Conservation (phyloP, 768 basidiomycete genomes). For the Agaricus subrufescens region DNA sequence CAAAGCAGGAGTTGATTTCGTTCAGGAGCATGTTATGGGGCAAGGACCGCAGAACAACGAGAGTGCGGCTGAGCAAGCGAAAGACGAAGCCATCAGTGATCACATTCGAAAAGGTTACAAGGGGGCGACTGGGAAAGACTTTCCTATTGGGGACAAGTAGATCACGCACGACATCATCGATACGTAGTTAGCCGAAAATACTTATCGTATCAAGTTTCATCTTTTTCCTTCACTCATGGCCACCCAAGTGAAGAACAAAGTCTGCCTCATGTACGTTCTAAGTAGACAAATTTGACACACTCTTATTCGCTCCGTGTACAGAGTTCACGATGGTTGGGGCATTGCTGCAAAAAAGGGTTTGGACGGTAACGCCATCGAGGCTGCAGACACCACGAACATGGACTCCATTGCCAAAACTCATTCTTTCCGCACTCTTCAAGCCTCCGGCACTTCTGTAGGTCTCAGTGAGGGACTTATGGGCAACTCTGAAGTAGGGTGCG, state of each 20-base stretch:
- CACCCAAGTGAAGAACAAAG: constrained; percentile 70
- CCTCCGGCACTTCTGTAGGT: constrained; percentile 90
- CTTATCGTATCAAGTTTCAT: background rate
- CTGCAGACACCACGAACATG: constrained; percentile 84
- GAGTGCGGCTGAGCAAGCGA: constrained; percentile 34
- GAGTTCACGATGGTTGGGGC: constrained; percentile 97
- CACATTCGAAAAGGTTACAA: constrained; percentile 30
- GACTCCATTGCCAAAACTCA: constrained; percentile 78
- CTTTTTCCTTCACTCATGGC: constrained; percentile 5
- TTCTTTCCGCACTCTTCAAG: constrained; percentile 65
- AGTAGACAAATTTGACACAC: background rate
- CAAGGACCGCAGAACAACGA: constrained; percentile 38
- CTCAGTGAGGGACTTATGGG: constrained; percentile 95
- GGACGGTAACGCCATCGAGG: constrained; percentile 87
- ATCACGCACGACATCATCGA: constrained; percentile 4
- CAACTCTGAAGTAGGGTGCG: constrained; percentile 95
- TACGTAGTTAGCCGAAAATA: too few species aligned
- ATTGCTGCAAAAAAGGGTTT: constrained; percentile 60
- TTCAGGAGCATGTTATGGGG: constrained; percentile 32
- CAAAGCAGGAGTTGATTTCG: constrained; percentile 31
- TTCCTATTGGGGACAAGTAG: constrained; percentile 29
- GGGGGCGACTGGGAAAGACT: constrained; percentile 30
- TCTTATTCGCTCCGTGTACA: constrained; percentile 20
- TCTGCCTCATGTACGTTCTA: constrained; percentile 78
- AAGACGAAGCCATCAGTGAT: constrained; percentile 39